Evolutionary conservation across 108 stramenopile species (phyloP).

Genomic region (Cyclotella distinguenda): DNA sequence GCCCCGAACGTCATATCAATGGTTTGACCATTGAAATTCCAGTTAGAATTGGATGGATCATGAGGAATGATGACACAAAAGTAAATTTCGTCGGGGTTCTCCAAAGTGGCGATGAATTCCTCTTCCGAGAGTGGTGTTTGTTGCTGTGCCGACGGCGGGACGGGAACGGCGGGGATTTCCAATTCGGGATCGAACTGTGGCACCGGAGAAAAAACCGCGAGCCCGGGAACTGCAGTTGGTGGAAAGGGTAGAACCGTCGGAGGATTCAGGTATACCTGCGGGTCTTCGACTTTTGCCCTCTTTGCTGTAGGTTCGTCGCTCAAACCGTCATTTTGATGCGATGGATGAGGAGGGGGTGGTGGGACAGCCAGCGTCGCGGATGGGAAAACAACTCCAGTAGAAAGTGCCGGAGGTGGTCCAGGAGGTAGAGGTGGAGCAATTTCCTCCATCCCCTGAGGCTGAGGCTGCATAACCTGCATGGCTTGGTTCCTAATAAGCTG

Average conservation of each 20-base stretch:
- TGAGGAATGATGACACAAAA: constrained; percentile 69
- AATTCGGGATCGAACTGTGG: constrained; percentile 19
- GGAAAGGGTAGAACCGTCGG: constrained; percentile 14
- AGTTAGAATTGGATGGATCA: constrained; percentile 68
- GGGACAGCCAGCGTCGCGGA: constrained; percentile 14
- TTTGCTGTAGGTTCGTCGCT: constrained; percentile 43
- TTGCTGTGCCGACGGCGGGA: constrained; percentile 14
- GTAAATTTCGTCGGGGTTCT: constrained; percentile 57
- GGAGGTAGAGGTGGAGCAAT: constrained; percentile 19
- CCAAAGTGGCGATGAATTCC: constrained; percentile 64
- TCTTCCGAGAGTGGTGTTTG: constrained; percentile 48
- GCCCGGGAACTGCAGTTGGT: constrained; percentile 8
- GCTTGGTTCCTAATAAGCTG: constrained; percentile 59
- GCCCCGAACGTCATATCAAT: constrained; percentile 64
- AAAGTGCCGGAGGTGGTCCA: constrained; percentile 23
- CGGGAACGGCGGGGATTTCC: background rate
- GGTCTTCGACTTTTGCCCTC: constrained; percentile 49
- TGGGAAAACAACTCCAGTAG: background rate
- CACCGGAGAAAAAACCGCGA: constrained; percentile 10
- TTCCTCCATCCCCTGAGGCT: constrained; percentile 5
- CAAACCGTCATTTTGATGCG: constrained; percentile 5
- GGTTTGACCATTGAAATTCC: constrained; percentile 86
- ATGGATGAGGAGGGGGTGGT: constrained; percentile 19
- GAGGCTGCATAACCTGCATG: constrained; percentile 28
- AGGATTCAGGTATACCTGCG: constrained; percentile 43